Evolutionary conservation across 2,329 filamentous ascomycete species (phyloP), one percentile per base, ranked within the genome.

Genomic region (Stagonosporopsis tanaceti): DNA sequence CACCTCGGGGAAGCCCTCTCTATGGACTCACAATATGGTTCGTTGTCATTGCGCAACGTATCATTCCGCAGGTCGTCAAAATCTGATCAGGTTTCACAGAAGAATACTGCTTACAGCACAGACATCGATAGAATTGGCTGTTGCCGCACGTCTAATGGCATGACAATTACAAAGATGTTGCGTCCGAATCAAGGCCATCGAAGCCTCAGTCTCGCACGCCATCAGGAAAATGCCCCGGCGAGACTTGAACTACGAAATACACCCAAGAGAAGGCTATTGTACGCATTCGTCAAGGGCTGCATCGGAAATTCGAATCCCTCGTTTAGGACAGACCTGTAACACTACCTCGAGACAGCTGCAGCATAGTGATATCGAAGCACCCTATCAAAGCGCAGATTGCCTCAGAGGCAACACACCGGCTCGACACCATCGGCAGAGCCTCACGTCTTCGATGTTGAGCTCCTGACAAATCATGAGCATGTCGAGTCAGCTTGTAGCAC

Each of bases 301-400:
- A 48, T 52, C 48, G 30, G 39, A 56, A 15, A 34, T 12, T 25
- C 32, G 15, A 57, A 22, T 50, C 53, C 39, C 50, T 45, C 47
- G 30, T 57, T 50, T 37, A 51, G 55, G 47, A 55, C 47, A 41
- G 42, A 37, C 44, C 47, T 37, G 50, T 54, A 27, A 25, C 47
- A 54, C 56, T 17, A 34, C 35, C 25, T 35, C 32, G 32, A 59
- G 42, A 54, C 56, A 51, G 35, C 37, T 28, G 22, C 34, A 45
- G 24, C 22, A 32, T 24, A 8, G 14, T 24, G 25, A 6, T 22
- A 27, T 30, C 44, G 25, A 6, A 35, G 46, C 32, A 15, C 27
- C 11, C 44, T 32, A 11, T 48, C 32, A 37, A 42, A 53, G 7
- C 48, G 39, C 27, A 9, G 12, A 7, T 24, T 25, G 12, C 44